Percentiles rank a stretch among this genome's conserved stretches.
Conservation (phyloP, 2,329 filamentous ascomycete genomes). For the Parafenestella ontariensis region DNA sequence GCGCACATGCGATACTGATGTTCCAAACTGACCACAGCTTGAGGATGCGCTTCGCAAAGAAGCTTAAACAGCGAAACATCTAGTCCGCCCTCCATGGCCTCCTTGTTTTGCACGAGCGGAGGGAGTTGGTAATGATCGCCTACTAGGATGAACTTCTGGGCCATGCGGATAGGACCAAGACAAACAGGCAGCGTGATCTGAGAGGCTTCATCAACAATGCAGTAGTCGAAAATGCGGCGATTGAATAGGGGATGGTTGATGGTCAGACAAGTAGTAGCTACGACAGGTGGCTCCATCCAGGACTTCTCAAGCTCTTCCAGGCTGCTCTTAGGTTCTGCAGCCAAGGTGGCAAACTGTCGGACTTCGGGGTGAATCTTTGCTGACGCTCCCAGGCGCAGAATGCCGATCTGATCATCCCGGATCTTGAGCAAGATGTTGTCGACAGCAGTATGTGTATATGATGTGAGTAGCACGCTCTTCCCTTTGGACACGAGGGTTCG, state of each 20-base stretch:
- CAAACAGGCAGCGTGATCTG: conserved; percentile 97
- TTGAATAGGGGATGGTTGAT: conserved; percentile 89
- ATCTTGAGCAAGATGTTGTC: conserved; percentile 98
- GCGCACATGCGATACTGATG: conserved; percentile 99
- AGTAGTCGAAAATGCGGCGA: conserved; percentile 93
- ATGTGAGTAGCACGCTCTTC: conserved; percentile 91
- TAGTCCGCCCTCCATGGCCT: conserved; percentile 82
- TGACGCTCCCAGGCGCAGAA: conserved; percentile 83
- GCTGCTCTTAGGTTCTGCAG: conserved; percentile 73
- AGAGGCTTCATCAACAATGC: conserved; percentile 96
- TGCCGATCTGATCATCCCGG: conserved; percentile 75
- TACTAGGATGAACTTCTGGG: conserved; percentile 90
- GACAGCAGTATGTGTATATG: conserved; percentile 96
- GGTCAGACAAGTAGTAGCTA: conserved; percentile 93
- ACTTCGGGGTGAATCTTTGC: conserved; percentile 91
- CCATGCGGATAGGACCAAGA: conserved; percentile 90
- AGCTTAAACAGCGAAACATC: conserved; percentile 95
- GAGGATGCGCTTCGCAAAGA: conserved; percentile 85
- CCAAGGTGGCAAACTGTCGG: conserved; percentile 81
- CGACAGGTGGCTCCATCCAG: conserved; percentile 86
- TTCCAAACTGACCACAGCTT: conserved; percentile 87
- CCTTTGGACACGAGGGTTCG: conserved; percentile 84
- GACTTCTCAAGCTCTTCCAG: conserved; percentile 84
- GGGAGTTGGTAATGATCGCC: conserved; percentile 97
- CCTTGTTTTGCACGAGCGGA: conserved; percentile 90